Percentiles rank a stretch among this genome's conserved stretches.
phyloP scores from a whole-genome alignment of 805 yeast genomes.

The Starmerella davenportii region DNA sequence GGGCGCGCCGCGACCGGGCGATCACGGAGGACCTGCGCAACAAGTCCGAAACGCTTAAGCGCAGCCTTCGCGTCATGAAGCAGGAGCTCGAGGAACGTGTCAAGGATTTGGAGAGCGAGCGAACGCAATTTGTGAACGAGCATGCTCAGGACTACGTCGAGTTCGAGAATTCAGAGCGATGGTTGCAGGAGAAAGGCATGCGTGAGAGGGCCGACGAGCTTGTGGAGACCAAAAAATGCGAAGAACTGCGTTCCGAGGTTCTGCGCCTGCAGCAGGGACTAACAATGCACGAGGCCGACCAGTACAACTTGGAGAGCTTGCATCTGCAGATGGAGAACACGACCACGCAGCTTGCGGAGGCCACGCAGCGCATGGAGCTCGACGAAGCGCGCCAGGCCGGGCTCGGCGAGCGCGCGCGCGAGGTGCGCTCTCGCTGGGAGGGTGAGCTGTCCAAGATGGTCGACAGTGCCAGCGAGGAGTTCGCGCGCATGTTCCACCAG shows the following conservation, averaged over 20 bases:
- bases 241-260: not conserved
- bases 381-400: constrained; percentile 3
- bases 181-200: not conserved
- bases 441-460: constrained; percentile 39
- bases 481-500: constrained; percentile 43
- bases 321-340: constrained; percentile 1
- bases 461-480: constrained; percentile 39
- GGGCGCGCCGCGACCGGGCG: not conserved
- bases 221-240: not conserved
- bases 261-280: constrained; percentile 1
- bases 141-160: not conserved
- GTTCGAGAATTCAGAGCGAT: not conserved
- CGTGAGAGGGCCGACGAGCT: not conserved
- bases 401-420: constrained; percentile 2
- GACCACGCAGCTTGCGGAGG: constrained; percentile 1
- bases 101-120: not conserved
- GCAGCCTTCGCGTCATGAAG: not conserved
- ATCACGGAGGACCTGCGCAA: not conserved
- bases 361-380: constrained; percentile 2
- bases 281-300: constrained; percentile 1
- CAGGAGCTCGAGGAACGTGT: not conserved
- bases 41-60: not conserved
- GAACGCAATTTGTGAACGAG: not conserved
- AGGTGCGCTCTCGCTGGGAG: constrained; percentile 35
- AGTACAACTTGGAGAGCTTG: constrained; percentile 4